These are phyloP conservation scores for Phytophthora parvispora DNA, from an alignment of 352 stramenopile species.

Conservation along the genomic window DNA sequence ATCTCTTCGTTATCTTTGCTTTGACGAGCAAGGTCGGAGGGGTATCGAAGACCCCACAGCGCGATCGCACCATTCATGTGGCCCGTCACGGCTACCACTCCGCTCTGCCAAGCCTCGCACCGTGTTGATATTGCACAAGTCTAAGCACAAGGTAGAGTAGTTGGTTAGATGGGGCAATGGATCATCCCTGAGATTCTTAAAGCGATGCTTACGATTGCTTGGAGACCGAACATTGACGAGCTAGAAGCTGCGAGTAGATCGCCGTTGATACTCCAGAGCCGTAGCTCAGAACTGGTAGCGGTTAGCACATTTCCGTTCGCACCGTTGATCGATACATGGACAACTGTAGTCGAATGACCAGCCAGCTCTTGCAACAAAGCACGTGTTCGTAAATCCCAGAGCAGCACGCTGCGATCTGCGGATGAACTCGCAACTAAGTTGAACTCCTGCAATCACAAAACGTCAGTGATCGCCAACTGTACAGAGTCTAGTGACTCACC, in stretches of 20 bases:
- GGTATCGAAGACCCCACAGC: conserved; percentile 75
- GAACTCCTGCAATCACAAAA: conserved; percentile 48
- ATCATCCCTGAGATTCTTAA: too few species aligned
- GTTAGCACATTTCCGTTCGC: conserved; percentile 76
- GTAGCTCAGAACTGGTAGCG: conserved; percentile 55
- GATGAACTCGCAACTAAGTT: conserved; percentile 78
- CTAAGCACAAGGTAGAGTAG: conserved; percentile 26
- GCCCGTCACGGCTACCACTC: conserved; percentile 73
- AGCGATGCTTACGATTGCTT: conserved; percentile 66
- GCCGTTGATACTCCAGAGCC: conserved; percentile 85
- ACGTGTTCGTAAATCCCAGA: conserved; percentile 79
- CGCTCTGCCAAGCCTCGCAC: conserved; percentile 80
- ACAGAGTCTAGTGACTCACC: conserved; percentile 19
- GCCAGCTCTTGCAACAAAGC: conserved; percentile 68
- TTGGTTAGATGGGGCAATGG: too few species aligned
- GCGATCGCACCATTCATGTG: conserved; percentile 82
- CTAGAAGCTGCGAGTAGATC: conserved; percentile 72
- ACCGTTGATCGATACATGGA: conserved; percentile 74
- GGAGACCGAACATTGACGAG: conserved; percentile 53
- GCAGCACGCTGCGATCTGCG: conserved; percentile 59
- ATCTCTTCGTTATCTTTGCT: conserved; percentile 18
- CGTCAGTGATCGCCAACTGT: neutral
- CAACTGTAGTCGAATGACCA: conserved; percentile 58
- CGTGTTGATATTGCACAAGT: conserved; percentile 68
- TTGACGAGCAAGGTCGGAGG: conserved; percentile 57